Evolutionary conservation across 139 green algal genomes (phyloP), one percentile per base, ranked within the genome.

Genomic region (Monoraphidium neglectum): DNA sequence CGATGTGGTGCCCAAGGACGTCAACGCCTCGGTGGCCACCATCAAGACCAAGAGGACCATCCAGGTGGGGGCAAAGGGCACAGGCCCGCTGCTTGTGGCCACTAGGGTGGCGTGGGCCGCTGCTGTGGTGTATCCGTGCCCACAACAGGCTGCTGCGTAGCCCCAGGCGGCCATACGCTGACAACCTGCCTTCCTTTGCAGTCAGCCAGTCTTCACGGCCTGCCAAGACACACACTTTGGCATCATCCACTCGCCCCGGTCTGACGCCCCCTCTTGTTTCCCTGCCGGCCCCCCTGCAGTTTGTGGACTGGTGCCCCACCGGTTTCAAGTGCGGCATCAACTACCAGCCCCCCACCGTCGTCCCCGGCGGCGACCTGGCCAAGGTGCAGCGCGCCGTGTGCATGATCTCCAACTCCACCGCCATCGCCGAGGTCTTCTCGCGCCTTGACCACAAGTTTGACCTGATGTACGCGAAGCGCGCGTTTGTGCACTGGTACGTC

Each of bases 251-350:
- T n/a, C n/a, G n/a, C n/a, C n/a, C n/a, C n/a, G n/a, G n/a, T n/a
- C n/a, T n/a, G n/a, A n/a, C n/a, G n/a, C n/a, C n/a, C n/a, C n/a
- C n/a, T n/a, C n/a, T n/a, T n/a, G n/a, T n/a, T n/a, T n/a, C n/a
- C n/a, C n/a, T n/a, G n/a, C n/a, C n/a, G n/a, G n/a, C n/a, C n/a
- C n/a, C n/a, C n/a, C n/a, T n/a, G n/a, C n/a, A 98, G 85, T 96
- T 96, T 73, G 96, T 99, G 26, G 96, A 99, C 89, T 99, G 95
- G 96, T 99, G 94, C 91, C 95, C 95, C 79, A 98, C 96, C 59
- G 96, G 94, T 60, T 99, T 99, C 92, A 99, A 99, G 94, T 98
- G 95, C 87, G 96, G 96, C 82, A 99, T 99, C 92, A 99, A 99
- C 95, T 98, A 98, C 95, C 96, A 99, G 94, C 96, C 96, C 2